These are phyloP conservation scores for Dendrostoma leiphaemia DNA, from an alignment of 2,329 filamentous ascomycete species.

Conservation along the genomic window DNA sequence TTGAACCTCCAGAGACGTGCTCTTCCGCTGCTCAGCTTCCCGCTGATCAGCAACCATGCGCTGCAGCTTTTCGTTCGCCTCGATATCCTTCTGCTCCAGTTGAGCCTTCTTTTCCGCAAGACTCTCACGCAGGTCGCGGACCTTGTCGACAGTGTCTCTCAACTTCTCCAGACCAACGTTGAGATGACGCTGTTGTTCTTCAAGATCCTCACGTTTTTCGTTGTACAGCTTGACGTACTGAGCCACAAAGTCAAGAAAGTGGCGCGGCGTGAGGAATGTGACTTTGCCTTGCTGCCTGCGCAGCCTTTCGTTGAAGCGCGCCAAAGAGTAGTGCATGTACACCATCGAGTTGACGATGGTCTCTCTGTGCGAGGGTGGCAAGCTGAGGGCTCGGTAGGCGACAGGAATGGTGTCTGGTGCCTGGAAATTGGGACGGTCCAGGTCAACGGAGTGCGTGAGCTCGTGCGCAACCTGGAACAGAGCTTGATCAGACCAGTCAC, in stretches of 20 bases:
- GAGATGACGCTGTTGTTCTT: slow-evolving; percentile 97
- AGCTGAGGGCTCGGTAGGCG: slow-evolving; percentile 78
- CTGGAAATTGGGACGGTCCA: slow-evolving; percentile 81
- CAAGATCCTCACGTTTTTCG: slow-evolving; percentile 96
- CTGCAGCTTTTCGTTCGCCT: slow-evolving; percentile 96
- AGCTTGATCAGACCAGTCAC: slow-evolving; percentile 98
- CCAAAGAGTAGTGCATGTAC: slow-evolving; percentile 93
- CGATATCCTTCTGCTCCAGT: slow-evolving; percentile 87
- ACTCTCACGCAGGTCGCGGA: slow-evolving; percentile 85
- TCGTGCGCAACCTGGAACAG: slow-evolving; percentile 97
- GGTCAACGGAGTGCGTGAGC: slow-evolving; percentile 91
- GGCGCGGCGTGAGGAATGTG: slow-evolving; percentile 91
- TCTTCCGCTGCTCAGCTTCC: slow-evolving; percentile 89
- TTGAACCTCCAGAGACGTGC: slow-evolving; percentile 85
- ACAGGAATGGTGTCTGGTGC: slow-evolving; percentile 91
- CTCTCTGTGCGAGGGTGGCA: slow-evolving; percentile 88
- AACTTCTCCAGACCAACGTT: slow-evolving; percentile 98
- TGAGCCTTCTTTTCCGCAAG: slow-evolving; percentile 93
- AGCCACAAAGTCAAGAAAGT: slow-evolving; percentile 96
- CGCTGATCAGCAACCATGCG: slow-evolving; percentile 95
- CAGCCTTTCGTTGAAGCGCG: slow-evolving; percentile 83
- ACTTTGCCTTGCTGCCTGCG: slow-evolving; percentile 88
- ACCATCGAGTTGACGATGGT: slow-evolving; percentile 98
- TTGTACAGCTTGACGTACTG: slow-evolving; percentile 98
- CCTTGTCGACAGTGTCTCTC: slow-evolving; percentile 94